A percentile compares a stretch with the other conserved stretches of the same genome.
Evolutionary conservation across 345 rosid species (phyloP).

Genomic region (Syzygium grande): DNA sequence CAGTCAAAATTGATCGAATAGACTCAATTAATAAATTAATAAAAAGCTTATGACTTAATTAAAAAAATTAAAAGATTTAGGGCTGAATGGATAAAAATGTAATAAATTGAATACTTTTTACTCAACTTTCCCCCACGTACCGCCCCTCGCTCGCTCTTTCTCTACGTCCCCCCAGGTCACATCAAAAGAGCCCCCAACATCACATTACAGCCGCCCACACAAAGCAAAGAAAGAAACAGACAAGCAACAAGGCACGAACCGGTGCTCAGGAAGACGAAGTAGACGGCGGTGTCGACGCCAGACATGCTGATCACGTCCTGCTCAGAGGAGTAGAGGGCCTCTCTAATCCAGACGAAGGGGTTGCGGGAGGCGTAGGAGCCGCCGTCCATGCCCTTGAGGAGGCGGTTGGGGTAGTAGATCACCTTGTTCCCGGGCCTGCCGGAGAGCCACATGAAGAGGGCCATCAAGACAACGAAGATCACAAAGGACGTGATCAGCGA

Average conservation of each 20-base stretch:
- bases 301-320: conserved; percentile 52
- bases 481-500: conserved; percentile 68
- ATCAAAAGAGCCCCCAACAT: background rate
- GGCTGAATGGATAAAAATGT: too few species aligned
- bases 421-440: conserved; percentile 44
- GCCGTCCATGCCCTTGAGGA: conserved; percentile 60
- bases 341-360: conserved; percentile 70
- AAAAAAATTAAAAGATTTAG: too few species aligned
- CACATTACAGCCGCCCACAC: background rate
- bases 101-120: too few species aligned
- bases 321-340: conserved; percentile 57
- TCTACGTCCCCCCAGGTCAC: too few species aligned
- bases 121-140: too few species aligned
- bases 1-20: too few species aligned
- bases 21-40: too few species aligned
- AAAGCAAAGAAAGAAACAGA: background rate
- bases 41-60: too few species aligned
- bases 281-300: conserved; percentile 87
- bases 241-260: conserved; percentile 16
- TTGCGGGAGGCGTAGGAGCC: conserved; percentile 32
- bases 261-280: conserved; percentile 86
- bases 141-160: too few species aligned
- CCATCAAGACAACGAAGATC: conserved; percentile 59
- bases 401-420: conserved; percentile 78
- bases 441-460: conserved; percentile 67